These are phyloP conservation scores for Trypethelium eluteriae DNA, from an alignment of 495 filamentous ascomycete species.

Conservation along the genomic window DNA sequence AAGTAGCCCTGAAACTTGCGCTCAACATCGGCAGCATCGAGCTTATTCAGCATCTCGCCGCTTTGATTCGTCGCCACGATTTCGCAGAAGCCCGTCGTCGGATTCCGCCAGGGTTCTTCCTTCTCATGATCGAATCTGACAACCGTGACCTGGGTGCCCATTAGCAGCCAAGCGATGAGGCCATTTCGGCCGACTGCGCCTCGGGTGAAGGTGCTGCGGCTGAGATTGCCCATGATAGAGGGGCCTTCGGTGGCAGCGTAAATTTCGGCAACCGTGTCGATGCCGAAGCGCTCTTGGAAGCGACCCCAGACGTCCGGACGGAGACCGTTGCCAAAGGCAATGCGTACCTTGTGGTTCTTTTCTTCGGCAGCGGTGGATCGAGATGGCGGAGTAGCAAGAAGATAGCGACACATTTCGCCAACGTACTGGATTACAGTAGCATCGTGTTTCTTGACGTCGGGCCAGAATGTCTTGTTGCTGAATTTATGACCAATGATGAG, in stretches of 20 bases:
- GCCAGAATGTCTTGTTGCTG: constrained; percentile 74
- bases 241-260: constrained; percentile 83
- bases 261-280: constrained; percentile 77
- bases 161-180: constrained; percentile 34
- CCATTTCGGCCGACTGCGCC: constrained; percentile 82
- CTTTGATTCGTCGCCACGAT: constrained; percentile 53
- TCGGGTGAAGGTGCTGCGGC: constrained; percentile 62
- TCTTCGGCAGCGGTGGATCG: constrained; percentile 51
- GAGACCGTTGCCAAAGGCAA: constrained; percentile 89
- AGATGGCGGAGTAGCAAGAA: constrained; percentile 65
- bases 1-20: constrained; percentile 62
- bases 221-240: constrained; percentile 64
- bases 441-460: constrained; percentile 60
- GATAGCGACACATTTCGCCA: constrained; percentile 87
- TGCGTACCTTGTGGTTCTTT: constrained; percentile 62
- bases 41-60: constrained; percentile 70
- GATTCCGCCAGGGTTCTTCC: constrained; percentile 61
- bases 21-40: constrained; percentile 59
- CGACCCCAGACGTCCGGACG: constrained; percentile 85
- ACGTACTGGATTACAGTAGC: constrained; percentile 91
- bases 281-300: constrained; percentile 81
- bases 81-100: constrained; percentile 65
- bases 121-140: constrained; percentile 67
- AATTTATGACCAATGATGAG: constrained; percentile 73
- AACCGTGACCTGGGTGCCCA: constrained; percentile 47